phyloP scores from a whole-genome alignment of 2,329 filamentous ascomycete genomes.

The Hypoxylon sp. region DNA sequence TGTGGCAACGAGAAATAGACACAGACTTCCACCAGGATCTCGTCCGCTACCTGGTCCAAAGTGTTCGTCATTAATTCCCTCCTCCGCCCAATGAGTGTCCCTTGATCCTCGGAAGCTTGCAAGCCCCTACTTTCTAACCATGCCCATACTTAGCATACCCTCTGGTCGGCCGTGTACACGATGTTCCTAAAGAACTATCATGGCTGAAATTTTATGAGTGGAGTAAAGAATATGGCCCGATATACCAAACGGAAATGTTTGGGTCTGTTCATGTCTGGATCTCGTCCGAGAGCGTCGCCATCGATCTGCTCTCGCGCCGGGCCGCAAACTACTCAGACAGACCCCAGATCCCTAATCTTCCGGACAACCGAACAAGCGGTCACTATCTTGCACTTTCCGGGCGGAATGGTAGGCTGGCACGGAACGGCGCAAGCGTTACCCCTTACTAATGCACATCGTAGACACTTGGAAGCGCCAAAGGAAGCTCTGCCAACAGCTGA shows the following conservation, averaged over 20 bases:
- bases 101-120: background rate
- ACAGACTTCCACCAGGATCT: constrained; percentile 39
- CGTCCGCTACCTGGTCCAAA: constrained; percentile 42
- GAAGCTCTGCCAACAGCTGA: constrained; percentile 54
- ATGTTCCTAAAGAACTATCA: constrained; percentile 51
- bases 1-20: constrained; percentile 26
- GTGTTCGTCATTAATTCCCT: constrained; percentile 33
- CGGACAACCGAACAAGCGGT: constrained; percentile 56
- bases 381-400: constrained; percentile 57
- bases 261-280: constrained; percentile 58
- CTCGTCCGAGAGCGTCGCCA: constrained; percentile 54
- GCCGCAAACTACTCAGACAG: constrained; percentile 57
- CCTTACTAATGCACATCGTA: constrained; percentile 31
- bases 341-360: constrained; percentile 56
- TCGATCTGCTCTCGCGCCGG: constrained; percentile 54
- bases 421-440: background rate
- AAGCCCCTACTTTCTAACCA: background rate
- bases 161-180: constrained; percentile 55
- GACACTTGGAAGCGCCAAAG: constrained; percentile 59
- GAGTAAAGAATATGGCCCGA: constrained; percentile 55
- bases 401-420: constrained; percentile 48
- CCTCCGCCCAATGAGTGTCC: background rate
- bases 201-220: constrained; percentile 60
- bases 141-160: constrained; percentile 49
- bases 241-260: constrained; percentile 57